phyloP scores from a whole-genome alignment of 2,329 filamentous ascomycete genomes.

The Curvularia sp. region DNA sequence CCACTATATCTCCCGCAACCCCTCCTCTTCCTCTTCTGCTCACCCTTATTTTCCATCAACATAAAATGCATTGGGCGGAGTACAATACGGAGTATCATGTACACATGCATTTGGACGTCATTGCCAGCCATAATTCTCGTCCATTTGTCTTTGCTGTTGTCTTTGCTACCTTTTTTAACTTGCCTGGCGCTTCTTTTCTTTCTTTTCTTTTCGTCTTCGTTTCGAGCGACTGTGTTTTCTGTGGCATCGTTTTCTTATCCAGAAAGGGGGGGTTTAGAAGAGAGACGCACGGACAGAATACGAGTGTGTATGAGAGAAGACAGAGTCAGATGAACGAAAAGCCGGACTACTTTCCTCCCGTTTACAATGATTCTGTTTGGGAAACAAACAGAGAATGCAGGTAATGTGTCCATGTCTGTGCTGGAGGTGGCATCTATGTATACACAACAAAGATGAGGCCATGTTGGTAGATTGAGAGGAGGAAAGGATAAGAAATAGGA shows the following conservation, averaged over 20 bases:
- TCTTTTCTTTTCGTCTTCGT: neutral
- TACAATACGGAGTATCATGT: slow-evolving; percentile 15
- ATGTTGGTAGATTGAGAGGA: neutral
- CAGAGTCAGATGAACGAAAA: neutral
- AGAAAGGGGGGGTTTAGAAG: slow-evolving; percentile 14
- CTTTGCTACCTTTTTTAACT: slow-evolving; percentile 8
- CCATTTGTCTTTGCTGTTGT: slow-evolving; percentile 22
- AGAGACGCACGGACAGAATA: slow-evolving; percentile 6
- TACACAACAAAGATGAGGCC: neutral
- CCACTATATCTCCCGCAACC: neutral
- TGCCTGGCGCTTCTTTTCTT: slow-evolving; percentile 29
- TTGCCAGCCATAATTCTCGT: slow-evolving; percentile 40
- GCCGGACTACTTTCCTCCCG: neutral
- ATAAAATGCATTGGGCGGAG: slow-evolving; percentile 42
- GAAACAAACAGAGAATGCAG: neutral
- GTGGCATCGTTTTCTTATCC: neutral
- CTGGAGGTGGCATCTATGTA: neutral
- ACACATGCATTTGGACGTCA: slow-evolving; percentile 6
- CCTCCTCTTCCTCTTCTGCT: neutral
- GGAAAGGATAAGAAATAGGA: no score
- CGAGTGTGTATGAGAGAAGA: neutral
- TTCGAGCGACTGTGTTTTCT: neutral
- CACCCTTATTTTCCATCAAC: slow-evolving; percentile 4
- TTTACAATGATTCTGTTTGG: neutral
- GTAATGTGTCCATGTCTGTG: neutral